These are phyloP conservation scores for Vaccinium myrtillus DNA, from an alignment of 148 eudicot species.

Conservation along the genomic window DNA sequence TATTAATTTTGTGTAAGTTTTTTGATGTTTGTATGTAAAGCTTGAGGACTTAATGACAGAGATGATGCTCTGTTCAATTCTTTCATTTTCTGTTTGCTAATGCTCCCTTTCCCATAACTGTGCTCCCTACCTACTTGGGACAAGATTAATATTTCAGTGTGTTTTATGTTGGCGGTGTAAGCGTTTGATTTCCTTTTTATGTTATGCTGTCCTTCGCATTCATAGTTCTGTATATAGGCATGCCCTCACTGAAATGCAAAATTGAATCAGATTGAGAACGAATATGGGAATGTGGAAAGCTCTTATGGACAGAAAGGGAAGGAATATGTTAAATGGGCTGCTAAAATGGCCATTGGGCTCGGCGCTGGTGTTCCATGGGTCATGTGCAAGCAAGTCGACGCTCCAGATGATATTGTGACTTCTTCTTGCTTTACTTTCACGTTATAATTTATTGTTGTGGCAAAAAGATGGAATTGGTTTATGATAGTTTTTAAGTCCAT, in stretches of 20 bases:
- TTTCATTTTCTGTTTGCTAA: background rate
- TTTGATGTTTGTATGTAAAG: background rate
- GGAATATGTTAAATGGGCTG: slow-evolving; percentile 85
- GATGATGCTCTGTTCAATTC: background rate
- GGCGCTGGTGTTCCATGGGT: slow-evolving; percentile 99
- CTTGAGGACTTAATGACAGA: background rate
- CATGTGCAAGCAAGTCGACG: slow-evolving; percentile 96
- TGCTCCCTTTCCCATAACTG: background rate
- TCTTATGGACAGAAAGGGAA: slow-evolving; percentile 70
- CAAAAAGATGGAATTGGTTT: background rate
- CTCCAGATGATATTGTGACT: slow-evolving; percentile 80
- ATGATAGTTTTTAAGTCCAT: background rate
- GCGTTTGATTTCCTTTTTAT: background rate
- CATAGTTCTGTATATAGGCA: background rate
- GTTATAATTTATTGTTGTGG: background rate
- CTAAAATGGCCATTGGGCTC: slow-evolving; percentile 83
- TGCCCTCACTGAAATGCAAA: slow-evolving; percentile 1
- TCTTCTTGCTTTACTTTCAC: slow-evolving; percentile 15
- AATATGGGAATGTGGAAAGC: slow-evolving; percentile 76
- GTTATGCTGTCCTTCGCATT: slow-evolving; percentile 1
- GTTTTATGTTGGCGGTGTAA: background rate
- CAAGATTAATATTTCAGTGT: background rate
- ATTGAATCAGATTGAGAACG: slow-evolving; percentile 83
- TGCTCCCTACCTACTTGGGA: background rate
- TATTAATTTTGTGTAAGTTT: background rate